Evolutionary conservation across 1,284 basidiomycete species (phyloP).

Genomic region (Moniliella sp.): DNA sequence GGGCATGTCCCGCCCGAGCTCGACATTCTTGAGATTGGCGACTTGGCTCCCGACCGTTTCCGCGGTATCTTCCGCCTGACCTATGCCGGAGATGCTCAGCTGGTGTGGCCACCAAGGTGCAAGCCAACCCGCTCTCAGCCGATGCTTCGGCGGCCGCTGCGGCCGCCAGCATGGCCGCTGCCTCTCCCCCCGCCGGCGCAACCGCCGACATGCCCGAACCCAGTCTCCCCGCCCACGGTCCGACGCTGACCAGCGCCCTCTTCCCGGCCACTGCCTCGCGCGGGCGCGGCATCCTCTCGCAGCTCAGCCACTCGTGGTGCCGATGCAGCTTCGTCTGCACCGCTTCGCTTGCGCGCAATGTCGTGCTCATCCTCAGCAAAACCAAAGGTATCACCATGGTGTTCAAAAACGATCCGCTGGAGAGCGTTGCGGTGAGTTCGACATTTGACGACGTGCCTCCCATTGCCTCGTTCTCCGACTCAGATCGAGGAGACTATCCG

Average conservation of each 20-base stretch:
- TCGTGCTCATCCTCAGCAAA: constrained; percentile 91
- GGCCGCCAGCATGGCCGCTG: constrained; percentile 1
- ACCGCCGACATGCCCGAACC: no score
- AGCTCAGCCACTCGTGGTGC: constrained; percentile 42
- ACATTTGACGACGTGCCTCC: constrained; percentile 96
- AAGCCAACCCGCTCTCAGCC: no score
- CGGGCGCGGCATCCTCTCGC: constrained; percentile 31
- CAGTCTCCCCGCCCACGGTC: no score
- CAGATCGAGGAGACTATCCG: no score
- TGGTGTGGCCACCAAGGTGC: constrained; percentile 85
- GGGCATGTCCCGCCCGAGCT: constrained; percentile 91
- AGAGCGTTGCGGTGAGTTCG: constrained; percentile 87
- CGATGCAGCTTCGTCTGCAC: constrained; percentile 91
- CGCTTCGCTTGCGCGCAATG: constrained; percentile 78
- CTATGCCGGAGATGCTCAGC: constrained; percentile 82
- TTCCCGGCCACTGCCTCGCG: no score
- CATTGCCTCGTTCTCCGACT: constrained; percentile 71
- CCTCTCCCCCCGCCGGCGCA: constrained; percentile 1
- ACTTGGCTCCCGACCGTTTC: constrained; percentile 82
- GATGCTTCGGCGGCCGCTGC: no score
- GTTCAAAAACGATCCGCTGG: constrained; percentile 96
- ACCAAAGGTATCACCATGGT: constrained; percentile 86
- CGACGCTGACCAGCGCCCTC: no score
- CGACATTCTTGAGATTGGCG: constrained; percentile 91
- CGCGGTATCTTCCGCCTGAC: constrained; percentile 87